phyloP scores from a whole-genome alignment of 2,329 filamentous ascomycete genomes.

The Calonectria pauciramosa region DNA sequence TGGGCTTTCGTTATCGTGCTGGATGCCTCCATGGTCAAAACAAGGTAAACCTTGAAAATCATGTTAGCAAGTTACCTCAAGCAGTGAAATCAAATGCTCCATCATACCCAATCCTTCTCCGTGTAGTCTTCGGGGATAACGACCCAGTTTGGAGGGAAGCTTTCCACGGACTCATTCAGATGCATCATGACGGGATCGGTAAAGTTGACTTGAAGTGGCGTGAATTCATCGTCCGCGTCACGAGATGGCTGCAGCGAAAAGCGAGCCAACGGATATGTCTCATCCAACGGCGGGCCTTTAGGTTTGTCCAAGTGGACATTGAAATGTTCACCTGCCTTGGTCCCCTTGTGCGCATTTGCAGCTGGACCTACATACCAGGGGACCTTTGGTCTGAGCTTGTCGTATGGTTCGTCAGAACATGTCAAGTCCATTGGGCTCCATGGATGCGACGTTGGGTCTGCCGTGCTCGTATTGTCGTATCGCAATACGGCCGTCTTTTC shows the following conservation, averaged over 20 bases:
- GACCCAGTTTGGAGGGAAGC: slow-evolving; percentile 31
- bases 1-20: slow-evolving; percentile 27
- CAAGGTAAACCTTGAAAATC: slow-evolving; percentile 29
- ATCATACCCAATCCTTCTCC: slow-evolving; percentile 34
- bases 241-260: slow-evolving; percentile 33
- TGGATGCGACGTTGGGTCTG: slow-evolving; percentile 12
- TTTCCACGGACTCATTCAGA: slow-evolving; percentile 10
- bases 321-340: slow-evolving; percentile 29
- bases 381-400: slow-evolving; percentile 31
- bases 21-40: slow-evolving; percentile 30
- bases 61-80: neutral
- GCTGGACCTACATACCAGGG: slow-evolving; percentile 38
- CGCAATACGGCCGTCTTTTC: slow-evolving; percentile 35
- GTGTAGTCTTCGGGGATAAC: slow-evolving; percentile 38
- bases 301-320: slow-evolving; percentile 25
- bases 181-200: slow-evolving; percentile 35
- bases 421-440: slow-evolving; percentile 27
- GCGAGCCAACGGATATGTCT: slow-evolving; percentile 29
- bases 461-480: slow-evolving; percentile 26
- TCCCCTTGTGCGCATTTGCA: slow-evolving; percentile 24
- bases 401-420: slow-evolving; percentile 38
- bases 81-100: neutral
- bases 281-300: neutral
- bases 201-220: slow-evolving; percentile 36
- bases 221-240: slow-evolving; percentile 10